Percentiles rank a stretch among this genome's conserved stretches.
Conservation (phyloP, 139 green algal genomes). For the Edaphochlamys debaryana region DNA sequence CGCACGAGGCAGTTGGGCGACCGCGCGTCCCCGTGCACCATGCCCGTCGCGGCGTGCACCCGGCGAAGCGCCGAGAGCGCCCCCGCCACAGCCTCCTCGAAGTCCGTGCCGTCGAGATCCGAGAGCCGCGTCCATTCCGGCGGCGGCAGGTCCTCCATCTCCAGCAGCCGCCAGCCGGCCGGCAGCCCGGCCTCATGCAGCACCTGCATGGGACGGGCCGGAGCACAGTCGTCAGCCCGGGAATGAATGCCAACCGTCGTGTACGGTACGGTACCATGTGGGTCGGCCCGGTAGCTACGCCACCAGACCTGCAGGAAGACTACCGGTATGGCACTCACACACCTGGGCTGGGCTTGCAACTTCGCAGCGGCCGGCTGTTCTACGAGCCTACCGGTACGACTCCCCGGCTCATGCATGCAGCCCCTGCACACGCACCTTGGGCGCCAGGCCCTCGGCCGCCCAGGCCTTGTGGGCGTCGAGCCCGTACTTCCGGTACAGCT, state of each 20-base stretch:
- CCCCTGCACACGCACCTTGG: neutral
- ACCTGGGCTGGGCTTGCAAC: too few species aligned
- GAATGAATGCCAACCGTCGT: too few species aligned
- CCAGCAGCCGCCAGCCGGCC: neutral
- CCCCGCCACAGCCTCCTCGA: neutral
- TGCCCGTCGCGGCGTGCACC: neutral
- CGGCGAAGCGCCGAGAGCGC: neutral
- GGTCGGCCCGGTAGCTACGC: too few species aligned
- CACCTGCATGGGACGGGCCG: neutral
- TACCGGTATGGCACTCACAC: neutral
- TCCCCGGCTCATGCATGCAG: too few species aligned
- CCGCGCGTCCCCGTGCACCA: neutral
- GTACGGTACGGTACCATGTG: too few species aligned
- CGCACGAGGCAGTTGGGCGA: conserved; percentile 3
- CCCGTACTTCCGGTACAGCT: neutral
- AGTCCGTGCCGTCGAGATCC: neutral
- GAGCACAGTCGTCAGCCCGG: too few species aligned
- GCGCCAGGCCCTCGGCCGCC: neutral
- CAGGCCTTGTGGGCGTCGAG: neutral
- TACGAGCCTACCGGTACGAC: too few species aligned
- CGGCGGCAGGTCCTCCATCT: neutral
- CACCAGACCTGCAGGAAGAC: neutral
- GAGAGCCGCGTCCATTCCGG: neutral
- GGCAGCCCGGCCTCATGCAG: neutral
- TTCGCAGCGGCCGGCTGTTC: too few species aligned